Conservation (phyloP, 23 red algal genomes). For the Cyanidioschyzon merolae region DNA sequence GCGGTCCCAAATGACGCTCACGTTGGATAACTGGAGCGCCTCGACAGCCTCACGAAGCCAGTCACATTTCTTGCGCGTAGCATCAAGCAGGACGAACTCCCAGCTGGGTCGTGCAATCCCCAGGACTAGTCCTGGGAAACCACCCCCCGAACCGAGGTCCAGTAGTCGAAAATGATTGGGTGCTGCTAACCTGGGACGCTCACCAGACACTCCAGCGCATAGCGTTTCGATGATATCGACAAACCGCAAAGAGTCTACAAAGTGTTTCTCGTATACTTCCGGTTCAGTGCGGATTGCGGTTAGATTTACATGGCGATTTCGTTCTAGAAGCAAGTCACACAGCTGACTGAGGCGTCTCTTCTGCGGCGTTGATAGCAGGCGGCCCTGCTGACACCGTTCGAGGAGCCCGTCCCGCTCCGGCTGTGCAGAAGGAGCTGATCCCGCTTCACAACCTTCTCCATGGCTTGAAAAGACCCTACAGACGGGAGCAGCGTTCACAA, state of each 20-base stretch:
- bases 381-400: background rate
- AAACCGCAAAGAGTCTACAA: background rate
- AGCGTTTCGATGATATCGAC: background rate
- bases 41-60: constrained; percentile 30
- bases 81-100: constrained; percentile 49
- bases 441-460: too few species aligned
- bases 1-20: constrained; percentile 45
- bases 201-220: too few species aligned
- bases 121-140: constrained; percentile 70
- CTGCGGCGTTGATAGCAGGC: background rate
- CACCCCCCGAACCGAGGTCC: constrained; percentile 74
- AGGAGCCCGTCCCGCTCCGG: background rate
- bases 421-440: too few species aligned
- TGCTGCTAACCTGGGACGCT: too few species aligned
- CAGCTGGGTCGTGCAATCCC: constrained; percentile 53
- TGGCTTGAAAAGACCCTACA: too few species aligned
- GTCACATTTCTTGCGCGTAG: constrained; percentile 49
- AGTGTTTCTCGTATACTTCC: background rate
- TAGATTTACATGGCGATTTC: background rate
- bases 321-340: constrained; percentile 11
- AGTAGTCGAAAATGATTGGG: constrained; percentile 15
- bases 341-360: background rate
- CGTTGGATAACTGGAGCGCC: constrained; percentile 45
- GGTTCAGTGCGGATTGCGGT: background rate
- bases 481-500: too few species aligned